Evolutionary conservation across 2,329 filamentous ascomycete genomes (phyloP).

Genomic region (Pyricularia grisea): DNA sequence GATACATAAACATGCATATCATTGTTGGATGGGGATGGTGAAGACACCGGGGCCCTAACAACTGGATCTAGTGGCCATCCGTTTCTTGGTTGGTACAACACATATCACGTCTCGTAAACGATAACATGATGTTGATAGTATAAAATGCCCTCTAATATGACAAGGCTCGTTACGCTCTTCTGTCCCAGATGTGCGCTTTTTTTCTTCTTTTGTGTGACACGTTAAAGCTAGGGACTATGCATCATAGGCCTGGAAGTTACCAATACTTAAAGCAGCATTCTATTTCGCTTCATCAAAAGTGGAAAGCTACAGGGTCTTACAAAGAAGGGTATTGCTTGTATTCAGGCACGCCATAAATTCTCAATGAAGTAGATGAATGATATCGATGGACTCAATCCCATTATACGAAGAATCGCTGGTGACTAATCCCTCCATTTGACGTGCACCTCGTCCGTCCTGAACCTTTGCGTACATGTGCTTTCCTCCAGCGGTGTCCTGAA

Average conservation of each 20-base stretch:
- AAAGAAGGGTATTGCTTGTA: not conserved
- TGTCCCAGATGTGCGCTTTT: no score
- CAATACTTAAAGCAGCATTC: not conserved
- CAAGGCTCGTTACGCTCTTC: not conserved
- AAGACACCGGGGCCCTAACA: not conserved
- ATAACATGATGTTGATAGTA: not conserved
- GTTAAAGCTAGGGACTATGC: not conserved
- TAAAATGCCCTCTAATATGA: not conserved
- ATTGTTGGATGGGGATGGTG: not conserved
- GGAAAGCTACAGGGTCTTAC: not conserved
- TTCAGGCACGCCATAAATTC: not conserved
- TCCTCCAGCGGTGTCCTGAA: constrained; percentile 69
- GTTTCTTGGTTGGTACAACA: not conserved
- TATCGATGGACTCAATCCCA: not conserved
- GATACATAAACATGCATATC: not conserved
- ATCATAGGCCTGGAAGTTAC: not conserved
- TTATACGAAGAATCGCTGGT: not conserved
- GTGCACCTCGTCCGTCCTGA: constrained; percentile 73
- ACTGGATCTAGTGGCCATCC: not conserved
- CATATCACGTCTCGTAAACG: not conserved
- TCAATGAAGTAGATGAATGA: not conserved
- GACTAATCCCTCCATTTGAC: constrained; percentile 64
- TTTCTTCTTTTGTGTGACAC: not conserved
- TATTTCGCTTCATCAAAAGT: not conserved
- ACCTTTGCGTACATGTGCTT: constrained; percentile 76